Evolutionary conservation across 306 rosid genomes (phyloP).

Genomic region (Malus fusca): DNA sequence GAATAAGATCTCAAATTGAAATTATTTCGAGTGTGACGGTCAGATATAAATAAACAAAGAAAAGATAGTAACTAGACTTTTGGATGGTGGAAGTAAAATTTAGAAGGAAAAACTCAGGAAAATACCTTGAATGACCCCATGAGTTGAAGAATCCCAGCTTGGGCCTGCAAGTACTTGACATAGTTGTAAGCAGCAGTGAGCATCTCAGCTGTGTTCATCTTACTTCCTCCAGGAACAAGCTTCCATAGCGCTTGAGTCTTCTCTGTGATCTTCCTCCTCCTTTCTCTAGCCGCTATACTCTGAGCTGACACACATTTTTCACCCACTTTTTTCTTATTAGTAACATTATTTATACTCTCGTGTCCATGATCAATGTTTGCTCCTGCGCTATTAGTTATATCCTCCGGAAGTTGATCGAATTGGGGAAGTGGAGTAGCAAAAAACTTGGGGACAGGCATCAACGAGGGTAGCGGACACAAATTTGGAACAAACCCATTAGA

Average conservation of each 20-base stretch:
- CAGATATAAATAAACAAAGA: too few relatives aligned
- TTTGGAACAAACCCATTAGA: neutral
- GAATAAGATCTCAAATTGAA: too few relatives aligned
- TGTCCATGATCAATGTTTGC: neutral
- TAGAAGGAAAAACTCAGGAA: neutral
- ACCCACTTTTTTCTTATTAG: neutral
- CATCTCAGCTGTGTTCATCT: constrained; percentile 81
- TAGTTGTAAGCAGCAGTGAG: constrained; percentile 46
- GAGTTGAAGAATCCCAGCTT: constrained; percentile 38
- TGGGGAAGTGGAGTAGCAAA: neutral
- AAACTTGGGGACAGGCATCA: neutral
- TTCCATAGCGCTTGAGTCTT: constrained; percentile 61
- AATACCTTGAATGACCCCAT: constrained; percentile 16
- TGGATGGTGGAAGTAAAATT: neutral
- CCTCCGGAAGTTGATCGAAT: neutral
- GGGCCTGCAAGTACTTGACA: constrained; percentile 58
- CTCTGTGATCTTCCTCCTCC: constrained; percentile 60
- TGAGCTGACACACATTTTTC: constrained; percentile 26
- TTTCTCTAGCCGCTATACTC: constrained; percentile 53
- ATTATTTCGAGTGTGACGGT: too few relatives aligned
- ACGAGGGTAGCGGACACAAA: neutral
- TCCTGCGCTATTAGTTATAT: neutral
- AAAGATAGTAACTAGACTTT: too few relatives aligned
- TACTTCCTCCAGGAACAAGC: constrained; percentile 51
- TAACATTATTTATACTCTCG: neutral